Percentiles rank a stretch among this genome's conserved stretches.
Evolutionary conservation across 1,284 basidiomycete species (phyloP).

Genomic region (Ceratobasidium theobromae): DNA sequence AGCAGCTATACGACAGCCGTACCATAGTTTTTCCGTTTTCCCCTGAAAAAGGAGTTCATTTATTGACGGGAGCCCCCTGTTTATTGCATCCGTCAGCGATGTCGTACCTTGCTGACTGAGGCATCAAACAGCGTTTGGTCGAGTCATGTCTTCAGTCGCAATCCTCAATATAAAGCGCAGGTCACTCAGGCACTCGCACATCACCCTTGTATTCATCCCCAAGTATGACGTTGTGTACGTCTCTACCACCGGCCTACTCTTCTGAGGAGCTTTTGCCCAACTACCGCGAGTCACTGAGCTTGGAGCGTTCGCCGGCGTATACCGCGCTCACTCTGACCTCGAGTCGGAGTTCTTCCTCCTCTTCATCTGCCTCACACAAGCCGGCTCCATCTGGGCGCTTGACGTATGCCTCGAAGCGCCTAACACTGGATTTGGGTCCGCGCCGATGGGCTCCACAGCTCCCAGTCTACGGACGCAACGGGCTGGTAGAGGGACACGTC

Average conservation of each 20-base stretch:
- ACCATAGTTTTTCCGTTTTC: no score
- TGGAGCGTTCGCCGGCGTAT: conserved; percentile 16
- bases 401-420: conserved; percentile 3
- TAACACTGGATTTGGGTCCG: conserved; percentile 8
- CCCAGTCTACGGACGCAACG: conserved; percentile 20
- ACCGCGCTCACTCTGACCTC: neutral
- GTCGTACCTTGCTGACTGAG: conserved; percentile 28
- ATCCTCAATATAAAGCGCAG: neutral
- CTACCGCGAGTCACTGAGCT: neutral
- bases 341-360: neutral
- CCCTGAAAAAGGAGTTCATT: neutral
- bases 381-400: neutral
- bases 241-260: conserved; percentile 13
- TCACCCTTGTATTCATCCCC: neutral
- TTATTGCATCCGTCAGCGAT: conserved; percentile 2
- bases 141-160: conserved; percentile 16
- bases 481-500: conserved; percentile 6
- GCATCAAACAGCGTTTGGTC: conserved; percentile 27
- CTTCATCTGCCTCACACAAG: neutral
- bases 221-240: neutral
- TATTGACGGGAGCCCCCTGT: neutral
- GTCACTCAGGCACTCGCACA: neutral
- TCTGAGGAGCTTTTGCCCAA: conserved; percentile 7
- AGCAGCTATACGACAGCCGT: no score
- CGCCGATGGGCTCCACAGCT: neutral